These are phyloP conservation scores for Aspergillus hancockii DNA, from an alignment of 495 filamentous ascomycete genomes.

Conservation along the genomic window DNA sequence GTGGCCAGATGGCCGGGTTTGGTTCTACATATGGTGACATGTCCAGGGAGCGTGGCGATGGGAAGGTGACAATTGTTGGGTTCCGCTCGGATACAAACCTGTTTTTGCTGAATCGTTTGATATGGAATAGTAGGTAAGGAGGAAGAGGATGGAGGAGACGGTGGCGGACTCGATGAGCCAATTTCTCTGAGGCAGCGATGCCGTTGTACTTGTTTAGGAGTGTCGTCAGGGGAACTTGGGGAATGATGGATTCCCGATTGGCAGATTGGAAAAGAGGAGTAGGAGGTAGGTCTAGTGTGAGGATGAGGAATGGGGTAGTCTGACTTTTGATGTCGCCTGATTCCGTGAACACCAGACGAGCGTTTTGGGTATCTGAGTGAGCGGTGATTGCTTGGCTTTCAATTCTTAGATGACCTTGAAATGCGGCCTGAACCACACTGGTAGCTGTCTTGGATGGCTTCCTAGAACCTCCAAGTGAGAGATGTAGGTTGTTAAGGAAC, in stretches of 20 bases:
- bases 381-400: constrained; percentile 95
- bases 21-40: constrained; percentile 87
- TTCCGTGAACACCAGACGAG: constrained; percentile 92
- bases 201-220: constrained; percentile 96
- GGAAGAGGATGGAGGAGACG: constrained; percentile 90
- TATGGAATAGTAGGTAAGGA: constrained; percentile 89
- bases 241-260: constrained; percentile 88
- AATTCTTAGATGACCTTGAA: constrained; percentile 88
- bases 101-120: constrained; percentile 96
- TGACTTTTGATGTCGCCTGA: constrained; percentile 77
- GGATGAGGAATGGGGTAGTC: constrained; percentile 76
- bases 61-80: constrained; percentile 97
- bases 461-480: constrained; percentile 85
- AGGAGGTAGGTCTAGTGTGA: constrained; percentile 89
- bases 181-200: constrained; percentile 79
- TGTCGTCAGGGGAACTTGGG: constrained; percentile 86
- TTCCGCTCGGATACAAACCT: constrained; percentile 96
- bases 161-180: constrained; percentile 82
- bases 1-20: constrained; percentile 58
- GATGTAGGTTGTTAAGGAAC: constrained; percentile 95
- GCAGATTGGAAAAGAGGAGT: constrained; percentile 98
- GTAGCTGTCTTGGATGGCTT: constrained; percentile 66
- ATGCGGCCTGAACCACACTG: constrained; percentile 84
- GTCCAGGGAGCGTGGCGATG: constrained; percentile 73
- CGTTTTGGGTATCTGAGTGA: constrained; percentile 76